A percentile compares a stretch with the other conserved stretches of the same genome.
Conservation (phyloP, 2,329 filamentous ascomycete species). For the Hypoxylon sp. region DNA sequence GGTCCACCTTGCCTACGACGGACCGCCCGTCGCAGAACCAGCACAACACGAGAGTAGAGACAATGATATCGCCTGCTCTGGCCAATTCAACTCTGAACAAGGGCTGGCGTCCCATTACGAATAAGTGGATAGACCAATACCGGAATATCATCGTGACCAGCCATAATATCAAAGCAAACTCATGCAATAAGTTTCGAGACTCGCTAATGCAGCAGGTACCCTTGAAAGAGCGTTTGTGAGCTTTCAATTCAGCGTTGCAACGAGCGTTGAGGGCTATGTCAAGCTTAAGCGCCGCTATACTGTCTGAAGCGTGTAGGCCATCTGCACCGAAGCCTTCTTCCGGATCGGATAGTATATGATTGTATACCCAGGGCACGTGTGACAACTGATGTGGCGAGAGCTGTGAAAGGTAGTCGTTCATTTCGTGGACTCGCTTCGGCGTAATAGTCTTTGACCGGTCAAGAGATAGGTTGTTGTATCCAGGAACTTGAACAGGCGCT, state of each 20-base stretch:
- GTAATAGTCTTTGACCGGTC: conserved; percentile 61
- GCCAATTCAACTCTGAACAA: background rate
- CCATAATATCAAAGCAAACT: conserved; percentile 53
- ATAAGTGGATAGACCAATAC: background rate
- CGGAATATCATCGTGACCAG: conserved; percentile 48
- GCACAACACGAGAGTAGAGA: conserved; percentile 59
- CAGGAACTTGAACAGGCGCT: conserved; percentile 62
- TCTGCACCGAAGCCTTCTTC: conserved; percentile 60
- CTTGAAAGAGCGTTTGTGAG: conserved; percentile 60
- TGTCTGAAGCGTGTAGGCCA: conserved; percentile 64
- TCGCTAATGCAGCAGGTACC: conserved; percentile 69
- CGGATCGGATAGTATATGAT: conserved; percentile 61
- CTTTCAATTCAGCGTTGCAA: conserved; percentile 64
- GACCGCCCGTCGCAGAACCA: conserved; percentile 69
- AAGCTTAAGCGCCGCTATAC: conserved; percentile 63
- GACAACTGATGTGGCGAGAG: conserved; percentile 58
- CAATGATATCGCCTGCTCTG: conserved; percentile 43
- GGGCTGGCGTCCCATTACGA: background rate
- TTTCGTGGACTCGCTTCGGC: conserved; percentile 63
- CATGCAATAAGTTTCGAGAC: conserved; percentile 49
- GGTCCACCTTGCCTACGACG: conserved; percentile 66
- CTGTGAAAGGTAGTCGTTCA: conserved; percentile 67
- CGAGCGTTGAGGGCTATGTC: conserved; percentile 68
- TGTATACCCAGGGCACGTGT: conserved; percentile 66
- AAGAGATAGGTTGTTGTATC: conserved; percentile 60